Evolutionary conservation across 2,329 filamentous ascomycete genomes (phyloP).

Genomic region (Neonectria punicea): DNA sequence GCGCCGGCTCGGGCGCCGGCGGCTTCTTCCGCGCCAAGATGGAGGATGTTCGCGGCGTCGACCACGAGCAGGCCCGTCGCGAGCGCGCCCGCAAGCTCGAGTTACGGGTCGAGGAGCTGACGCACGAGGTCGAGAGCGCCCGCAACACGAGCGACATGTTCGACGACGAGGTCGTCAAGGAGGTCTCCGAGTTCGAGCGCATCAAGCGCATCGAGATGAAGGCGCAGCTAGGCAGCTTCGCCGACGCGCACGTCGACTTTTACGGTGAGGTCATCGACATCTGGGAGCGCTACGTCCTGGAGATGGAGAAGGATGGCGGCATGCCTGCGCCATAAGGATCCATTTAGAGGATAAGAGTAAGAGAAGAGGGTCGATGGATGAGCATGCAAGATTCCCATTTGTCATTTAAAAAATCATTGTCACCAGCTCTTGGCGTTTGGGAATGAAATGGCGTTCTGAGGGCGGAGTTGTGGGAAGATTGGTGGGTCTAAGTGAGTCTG

Average conservation of each 20-base stretch:
- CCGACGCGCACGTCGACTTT: constrained; percentile 87
- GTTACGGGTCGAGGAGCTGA: constrained; percentile 90
- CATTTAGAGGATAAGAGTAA: not conserved
- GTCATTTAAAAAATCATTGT: constrained; percentile 3
- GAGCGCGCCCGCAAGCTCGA: constrained; percentile 92
- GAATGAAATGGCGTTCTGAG: constrained; percentile 27
- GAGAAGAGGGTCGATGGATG: not conserved
- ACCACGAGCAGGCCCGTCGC: constrained; percentile 90
- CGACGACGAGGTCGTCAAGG: constrained; percentile 93
- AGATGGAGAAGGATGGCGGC: constrained; percentile 78
- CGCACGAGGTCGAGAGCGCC: constrained; percentile 86
- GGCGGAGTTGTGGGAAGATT: constrained; percentile 15
- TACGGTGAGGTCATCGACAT: constrained; percentile 82
- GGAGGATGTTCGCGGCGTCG: constrained; percentile 95
- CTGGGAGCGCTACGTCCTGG: constrained; percentile 90
- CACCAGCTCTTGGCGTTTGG: constrained; percentile 32
- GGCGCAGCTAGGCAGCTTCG: constrained; percentile 82
- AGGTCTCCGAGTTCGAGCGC: constrained; percentile 92
- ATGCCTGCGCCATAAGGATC: constrained; percentile 28
- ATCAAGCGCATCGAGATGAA: constrained; percentile 97
- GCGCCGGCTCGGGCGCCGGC: constrained; percentile 73
- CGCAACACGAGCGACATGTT: constrained; percentile 91
- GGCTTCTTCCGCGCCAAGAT: constrained; percentile 93
- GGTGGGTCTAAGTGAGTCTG: not conserved
- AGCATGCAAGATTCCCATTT: not conserved